phyloP scores from a whole-genome alignment of 441 rosid species.

The Raphanus hybrid region DNA sequence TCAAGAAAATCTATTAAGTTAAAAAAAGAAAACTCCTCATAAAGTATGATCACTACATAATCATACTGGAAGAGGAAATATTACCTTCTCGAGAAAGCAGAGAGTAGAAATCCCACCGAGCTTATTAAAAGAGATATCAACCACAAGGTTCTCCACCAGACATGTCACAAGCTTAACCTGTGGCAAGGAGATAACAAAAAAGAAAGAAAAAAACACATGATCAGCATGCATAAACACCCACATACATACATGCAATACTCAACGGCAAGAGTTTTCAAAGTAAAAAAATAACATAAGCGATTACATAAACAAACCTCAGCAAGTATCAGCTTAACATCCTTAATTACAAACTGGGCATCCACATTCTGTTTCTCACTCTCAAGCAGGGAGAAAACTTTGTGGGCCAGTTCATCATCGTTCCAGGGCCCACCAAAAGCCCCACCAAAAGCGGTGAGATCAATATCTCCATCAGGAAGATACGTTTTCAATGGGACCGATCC shows the following conservation, averaged over 20 bases:
- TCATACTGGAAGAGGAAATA: constrained; percentile 22
- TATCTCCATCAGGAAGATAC: constrained; percentile 97
- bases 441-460: constrained; percentile 87
- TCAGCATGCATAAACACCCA: constrained; percentile 25
- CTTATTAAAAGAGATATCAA: constrained; percentile 93
- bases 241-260: constrained; percentile 6
- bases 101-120: constrained; percentile 87
- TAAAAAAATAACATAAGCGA: constrained; percentile 20
- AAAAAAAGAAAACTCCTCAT: no score
- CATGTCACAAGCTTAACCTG: constrained; percentile 97
- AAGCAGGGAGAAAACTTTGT: constrained; percentile 67
- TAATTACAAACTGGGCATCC: constrained; percentile 64
- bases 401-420: constrained; percentile 72
- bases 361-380: constrained; percentile 70
- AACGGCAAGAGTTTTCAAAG: not conserved
- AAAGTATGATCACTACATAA: no score
- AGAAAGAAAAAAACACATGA: not conserved
- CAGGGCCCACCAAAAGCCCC: constrained; percentile 66
- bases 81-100: constrained; percentile 93
- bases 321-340: constrained; percentile 79
- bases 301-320: constrained; percentile 73
- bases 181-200: constrained; percentile 27
- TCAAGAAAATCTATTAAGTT: not conserved
- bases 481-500: constrained; percentile 96
- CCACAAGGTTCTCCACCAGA: constrained; percentile 84